phyloP scores from a whole-genome alignment of 441 rosid species.

The Syzygium syzygioides region DNA sequence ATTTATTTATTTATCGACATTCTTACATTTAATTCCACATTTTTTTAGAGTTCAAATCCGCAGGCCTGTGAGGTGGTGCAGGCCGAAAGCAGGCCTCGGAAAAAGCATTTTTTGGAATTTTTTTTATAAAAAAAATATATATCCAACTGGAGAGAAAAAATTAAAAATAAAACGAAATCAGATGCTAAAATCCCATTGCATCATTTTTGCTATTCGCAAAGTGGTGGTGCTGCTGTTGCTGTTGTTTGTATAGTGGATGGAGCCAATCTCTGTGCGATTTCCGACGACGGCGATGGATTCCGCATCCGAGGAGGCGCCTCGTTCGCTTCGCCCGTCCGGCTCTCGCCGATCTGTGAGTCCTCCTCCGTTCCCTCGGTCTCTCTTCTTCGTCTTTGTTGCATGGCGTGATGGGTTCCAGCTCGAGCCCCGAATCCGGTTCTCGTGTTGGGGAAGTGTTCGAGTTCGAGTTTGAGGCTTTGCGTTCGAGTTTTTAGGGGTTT shows the following conservation, averaged over 20 bases:
- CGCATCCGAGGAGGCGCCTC: neutral
- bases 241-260: neutral
- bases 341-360: neutral
- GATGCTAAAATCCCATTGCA: neutral
- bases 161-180: neutral
- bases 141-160: neutral
- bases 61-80: neutral
- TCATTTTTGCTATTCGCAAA: neutral
- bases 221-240: neutral
- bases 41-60: neutral
- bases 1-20: no score
- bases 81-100: neutral
- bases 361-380: neutral
- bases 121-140: neutral
- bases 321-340: neutral
- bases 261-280: neutral
- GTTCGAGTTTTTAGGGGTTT: neutral
- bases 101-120: neutral
- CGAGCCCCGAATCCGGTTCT: neutral
- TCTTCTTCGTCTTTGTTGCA: neutral
- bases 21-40: neutral
- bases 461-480: neutral
- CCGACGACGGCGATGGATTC: neutral
- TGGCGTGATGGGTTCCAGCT: neutral
- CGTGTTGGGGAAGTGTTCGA: neutral